Evolutionary conservation across 1,284 basidiomycete genomes (phyloP).

Genomic region (Bjerkandera adusta): DNA sequence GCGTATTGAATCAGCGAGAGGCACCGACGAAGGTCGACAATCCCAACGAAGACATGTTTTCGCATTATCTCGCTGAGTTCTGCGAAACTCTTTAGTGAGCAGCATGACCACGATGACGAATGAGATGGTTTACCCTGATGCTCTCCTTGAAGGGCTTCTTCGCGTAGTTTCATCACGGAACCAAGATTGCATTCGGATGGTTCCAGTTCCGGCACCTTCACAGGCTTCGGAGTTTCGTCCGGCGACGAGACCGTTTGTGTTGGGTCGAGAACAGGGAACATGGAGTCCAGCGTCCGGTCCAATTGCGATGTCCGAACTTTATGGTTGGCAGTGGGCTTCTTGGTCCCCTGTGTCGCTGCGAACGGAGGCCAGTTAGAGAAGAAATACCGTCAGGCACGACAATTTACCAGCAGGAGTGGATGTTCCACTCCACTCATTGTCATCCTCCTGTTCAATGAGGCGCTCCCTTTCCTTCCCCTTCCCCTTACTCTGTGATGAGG

Average conservation of each 20-base stretch:
- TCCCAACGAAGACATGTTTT: constrained; percentile 91
- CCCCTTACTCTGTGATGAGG: constrained; percentile 40
- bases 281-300: constrained; percentile 91
- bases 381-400: neutral
- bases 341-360: constrained; percentile 27
- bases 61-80: constrained; percentile 83
- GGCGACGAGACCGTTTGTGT: constrained; percentile 29
- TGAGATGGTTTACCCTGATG: constrained; percentile 60
- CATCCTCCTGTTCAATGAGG: constrained; percentile 33
- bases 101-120: neutral
- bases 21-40: constrained; percentile 77
- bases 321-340: constrained; percentile 73
- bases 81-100: constrained; percentile 31
- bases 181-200: constrained; percentile 81
- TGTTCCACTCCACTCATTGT: constrained; percentile 18
- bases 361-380: neutral
- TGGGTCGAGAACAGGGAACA: constrained; percentile 71
- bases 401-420: constrained; percentile 2
- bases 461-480: constrained; percentile 40
- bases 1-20: constrained; percentile 86
- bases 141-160: constrained; percentile 54
- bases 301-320: constrained; percentile 90
- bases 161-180: constrained; percentile 75
- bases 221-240: constrained; percentile 2
- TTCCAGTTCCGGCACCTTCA: constrained; percentile 48